Base-by-base conservation (phyloP, 192 early-diverging fungal genomes). In the Diversispora epigaea region DNA sequence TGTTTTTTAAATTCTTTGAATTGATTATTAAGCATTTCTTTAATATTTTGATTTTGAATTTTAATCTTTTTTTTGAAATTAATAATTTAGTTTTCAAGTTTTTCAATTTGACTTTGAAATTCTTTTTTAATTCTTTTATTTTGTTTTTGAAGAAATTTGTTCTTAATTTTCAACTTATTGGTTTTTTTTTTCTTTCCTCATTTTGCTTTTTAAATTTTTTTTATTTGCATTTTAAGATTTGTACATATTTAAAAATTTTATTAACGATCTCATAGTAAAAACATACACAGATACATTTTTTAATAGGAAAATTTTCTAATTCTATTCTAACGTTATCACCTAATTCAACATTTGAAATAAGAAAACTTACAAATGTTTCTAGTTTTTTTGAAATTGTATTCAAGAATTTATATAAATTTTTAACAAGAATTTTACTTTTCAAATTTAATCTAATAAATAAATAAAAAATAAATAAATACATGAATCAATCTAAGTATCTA, bases 281-380 rank as follows among this genome's bases (percentile, higher is more conserved):
- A 52, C 50, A 52, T 17, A 61, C 58, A 61, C 19, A 61, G 32
- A 61, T 61, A 61, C n/a, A 21, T 61, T 61, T 21, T 9, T 61
- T 61, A 61, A 61, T 61, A 61, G n/a, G 58, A 61, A 21, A 61
- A 61, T 61, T 61, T 61, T 61, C 58, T 61, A 61, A 61, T 61
- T 8, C 58, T 61, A 61, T 61, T 61, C 58, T 61, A 61, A 21
- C n/a, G 22, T 21, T 52, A 52, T 52, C 7, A 52, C 49, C 17
- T 15, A 52, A 52, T 52, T 52, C 7, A 52, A 52, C 7, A 52
- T 7, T 52, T 8, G 7, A 52, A 52, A 52, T 2, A 8, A 52
- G 49, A 52, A 52, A 52, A 15, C 49, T 52, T n/a, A 52, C 49
- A 52, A 8, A 52, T 52, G 7, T 52, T 52, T 52, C 49, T 52